Conservation (phyloP, 192 early-diverging fungal genomes). For the Rhizophagus clarus region DNA sequence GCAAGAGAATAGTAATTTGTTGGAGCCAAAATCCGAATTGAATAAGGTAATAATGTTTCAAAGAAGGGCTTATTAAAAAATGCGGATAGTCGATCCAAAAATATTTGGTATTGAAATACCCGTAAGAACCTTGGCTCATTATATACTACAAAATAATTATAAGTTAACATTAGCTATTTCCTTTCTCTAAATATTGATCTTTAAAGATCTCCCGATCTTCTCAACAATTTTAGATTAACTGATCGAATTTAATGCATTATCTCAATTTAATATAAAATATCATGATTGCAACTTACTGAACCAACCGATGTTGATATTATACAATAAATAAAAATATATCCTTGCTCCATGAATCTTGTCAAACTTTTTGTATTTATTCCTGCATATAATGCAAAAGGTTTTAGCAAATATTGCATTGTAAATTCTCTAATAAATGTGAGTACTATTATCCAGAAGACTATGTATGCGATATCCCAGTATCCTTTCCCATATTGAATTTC, state of each 20-base stretch:
- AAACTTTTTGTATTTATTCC: slow-evolving; percentile 37
- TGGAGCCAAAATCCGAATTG: slow-evolving; percentile 65
- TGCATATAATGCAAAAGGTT: slow-evolving; percentile 42
- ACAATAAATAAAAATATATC: slow-evolving; percentile 73
- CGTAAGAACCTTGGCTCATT: slow-evolving; percentile 60
- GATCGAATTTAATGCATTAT: neutral
- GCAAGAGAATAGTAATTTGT: slow-evolving; percentile 54
- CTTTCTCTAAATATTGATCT: neutral
- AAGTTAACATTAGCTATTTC: neutral
- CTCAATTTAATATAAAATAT: neutral
- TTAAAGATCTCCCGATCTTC: no score
- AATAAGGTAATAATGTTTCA: slow-evolving; percentile 62
- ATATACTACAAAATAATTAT: slow-evolving; percentile 47
- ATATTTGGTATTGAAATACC: slow-evolving; percentile 53
- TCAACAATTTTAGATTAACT: neutral
- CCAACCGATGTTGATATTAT: slow-evolving; percentile 57
- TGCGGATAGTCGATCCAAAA: slow-evolving; percentile 61
- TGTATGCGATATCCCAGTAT: slow-evolving; percentile 60
- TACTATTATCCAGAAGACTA: slow-evolving; percentile 65
- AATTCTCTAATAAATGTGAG: slow-evolving; percentile 63
- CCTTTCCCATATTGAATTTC: slow-evolving; percentile 53
- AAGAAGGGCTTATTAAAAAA: slow-evolving; percentile 42
- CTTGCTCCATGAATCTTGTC: slow-evolving; percentile 71
- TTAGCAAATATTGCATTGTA: slow-evolving; percentile 53
- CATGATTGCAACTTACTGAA: slow-evolving; percentile 47